Evolutionary conservation across 1,284 basidiomycete species (phyloP), one percentile per base, ranked within the genome.

Genomic region (Inonotus obliquus): DNA sequence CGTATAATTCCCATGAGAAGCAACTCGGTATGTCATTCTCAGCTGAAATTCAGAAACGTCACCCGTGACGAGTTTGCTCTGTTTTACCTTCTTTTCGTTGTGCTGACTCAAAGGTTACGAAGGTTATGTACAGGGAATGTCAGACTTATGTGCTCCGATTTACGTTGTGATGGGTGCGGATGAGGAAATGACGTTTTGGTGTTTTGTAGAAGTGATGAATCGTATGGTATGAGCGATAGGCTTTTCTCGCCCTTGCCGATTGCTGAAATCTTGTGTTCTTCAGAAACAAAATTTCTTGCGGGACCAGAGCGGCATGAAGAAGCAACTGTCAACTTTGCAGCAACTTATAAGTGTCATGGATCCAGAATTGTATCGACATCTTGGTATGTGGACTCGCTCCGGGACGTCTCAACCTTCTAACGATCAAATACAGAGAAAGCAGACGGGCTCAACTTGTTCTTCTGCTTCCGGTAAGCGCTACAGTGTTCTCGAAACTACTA

Each of bases 261-360:
- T 6, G 19, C 41, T 44, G 19, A 44, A 21, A 44, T 54, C 11
- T 57, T 27, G 53, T 61, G 38, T 60, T 69, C 5, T 27, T 35
- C 51, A 96, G 92, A 93, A 94, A 76, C 83, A 88, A 70, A 98
- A 98, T 73, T 99, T 98, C 74, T 79, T 93, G 45, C 84, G 93
- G n/a, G 96, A 98, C 71, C 96, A 99, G 73, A 93, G 89, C 64
- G 96, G 97, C 2, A 99, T 99, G 96, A 96, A 94, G 78, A 87
- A 88, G 62, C 94, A 98, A 70, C 76, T 99, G 21, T 83, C 88
- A 47, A 91, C 91, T 5, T 76, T 99, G 48, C 96, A 98, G 70
- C 89, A 96, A 67, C 77, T 99, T 25, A 92, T 99, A 47, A 82
- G 84, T 19, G 82, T 96, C 37, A 96, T 98, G 91, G 96, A 98